A percentile compares a stretch with the other conserved stretches of the same genome.
Conservation (phyloP, 352 stramenopile genomes). For the Pythium rhizo-oryzae region DNA sequence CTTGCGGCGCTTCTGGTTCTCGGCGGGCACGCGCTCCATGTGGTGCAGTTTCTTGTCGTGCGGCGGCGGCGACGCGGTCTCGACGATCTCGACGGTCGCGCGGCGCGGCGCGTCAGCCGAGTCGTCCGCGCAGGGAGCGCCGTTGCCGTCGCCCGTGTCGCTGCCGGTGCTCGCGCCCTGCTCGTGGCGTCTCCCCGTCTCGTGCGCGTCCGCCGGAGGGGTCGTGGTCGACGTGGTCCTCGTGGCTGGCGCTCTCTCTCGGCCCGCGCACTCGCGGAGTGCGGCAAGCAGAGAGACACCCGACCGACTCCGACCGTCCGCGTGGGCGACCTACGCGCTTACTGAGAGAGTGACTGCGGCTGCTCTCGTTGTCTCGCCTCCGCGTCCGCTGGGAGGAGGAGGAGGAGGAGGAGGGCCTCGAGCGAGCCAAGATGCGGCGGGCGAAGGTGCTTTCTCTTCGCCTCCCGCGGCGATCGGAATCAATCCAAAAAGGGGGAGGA, state of each 20-base stretch:
- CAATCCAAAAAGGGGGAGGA: slow-evolving; percentile 25
- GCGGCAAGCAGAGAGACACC: slow-evolving; percentile 23
- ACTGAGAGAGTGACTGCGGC: too few relatives aligned
- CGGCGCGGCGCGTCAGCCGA: slow-evolving; percentile 5
- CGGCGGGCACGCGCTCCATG: slow-evolving; percentile 34
- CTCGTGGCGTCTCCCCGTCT: slow-evolving; percentile 10
- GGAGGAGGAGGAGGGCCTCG: neutral
- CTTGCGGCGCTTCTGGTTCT: slow-evolving; percentile 40
- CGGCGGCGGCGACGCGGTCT: slow-evolving; percentile 22
- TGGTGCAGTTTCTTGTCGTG: slow-evolving; percentile 38
- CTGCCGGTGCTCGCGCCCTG: slow-evolving; percentile 6
- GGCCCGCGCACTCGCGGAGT: slow-evolving; percentile 22
- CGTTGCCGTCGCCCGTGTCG: slow-evolving; percentile 5
- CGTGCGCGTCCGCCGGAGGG: slow-evolving; percentile 21
- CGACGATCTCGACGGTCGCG: slow-evolving; percentile 13
- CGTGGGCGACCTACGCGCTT: neutral
- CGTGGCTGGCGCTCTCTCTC: slow-evolving; percentile 24
- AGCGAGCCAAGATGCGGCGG: neutral
- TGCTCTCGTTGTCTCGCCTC: neutral
- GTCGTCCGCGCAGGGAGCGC: slow-evolving; percentile 11
- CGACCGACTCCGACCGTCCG: neutral
- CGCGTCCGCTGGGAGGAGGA: neutral
- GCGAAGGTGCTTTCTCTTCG: slow-evolving; percentile 7
- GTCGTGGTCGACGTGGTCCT: slow-evolving; percentile 23
- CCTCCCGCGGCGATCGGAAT: slow-evolving; percentile 24